Conservation (phyloP, 768 basidiomycete species). For the Tephrocybe sp. region DNA sequence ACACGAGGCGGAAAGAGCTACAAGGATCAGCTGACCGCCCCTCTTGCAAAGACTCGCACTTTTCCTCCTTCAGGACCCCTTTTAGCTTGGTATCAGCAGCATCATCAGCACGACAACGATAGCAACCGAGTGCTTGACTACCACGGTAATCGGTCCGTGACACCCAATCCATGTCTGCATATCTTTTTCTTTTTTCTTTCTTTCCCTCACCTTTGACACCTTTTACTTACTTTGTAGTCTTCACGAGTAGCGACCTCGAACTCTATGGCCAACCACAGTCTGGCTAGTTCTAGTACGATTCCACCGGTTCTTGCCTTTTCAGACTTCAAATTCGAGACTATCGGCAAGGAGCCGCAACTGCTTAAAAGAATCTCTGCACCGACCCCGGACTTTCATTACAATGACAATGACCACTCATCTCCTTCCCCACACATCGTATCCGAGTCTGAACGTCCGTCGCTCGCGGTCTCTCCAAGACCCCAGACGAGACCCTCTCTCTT, state of each 20-base stretch:
- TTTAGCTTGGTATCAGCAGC: no score
- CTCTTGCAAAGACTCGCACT: no score
- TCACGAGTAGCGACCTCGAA: no score
- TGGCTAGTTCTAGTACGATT: background rate
- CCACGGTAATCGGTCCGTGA: background rate
- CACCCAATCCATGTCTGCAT: background rate
- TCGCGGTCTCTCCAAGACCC: slow-evolving; percentile 6
- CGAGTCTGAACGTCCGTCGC: slow-evolving; percentile 15
- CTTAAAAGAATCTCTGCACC: slow-evolving; percentile 48
- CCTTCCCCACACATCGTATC: slow-evolving; percentile 19
- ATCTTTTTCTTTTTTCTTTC: background rate
- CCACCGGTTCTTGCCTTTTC: slow-evolving; percentile 40
- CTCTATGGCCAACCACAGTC: background rate
- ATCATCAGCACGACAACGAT: no score
- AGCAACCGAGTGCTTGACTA: no score
- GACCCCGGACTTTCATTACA: slow-evolving; percentile 26
- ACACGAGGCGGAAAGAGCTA: background rate
- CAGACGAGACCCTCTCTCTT: slow-evolving; percentile 19
- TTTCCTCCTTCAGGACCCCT: background rate
- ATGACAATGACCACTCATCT: slow-evolving; percentile 21
- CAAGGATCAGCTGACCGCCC: no score
- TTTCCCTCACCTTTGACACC: no score
- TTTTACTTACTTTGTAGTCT: background rate
- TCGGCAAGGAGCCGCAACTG: slow-evolving; percentile 54
- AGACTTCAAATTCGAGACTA: slow-evolving; percentile 49